Evolutionary conservation across 805 yeast species (phyloP).

Genomic region (Torulaspora quercuum): DNA sequence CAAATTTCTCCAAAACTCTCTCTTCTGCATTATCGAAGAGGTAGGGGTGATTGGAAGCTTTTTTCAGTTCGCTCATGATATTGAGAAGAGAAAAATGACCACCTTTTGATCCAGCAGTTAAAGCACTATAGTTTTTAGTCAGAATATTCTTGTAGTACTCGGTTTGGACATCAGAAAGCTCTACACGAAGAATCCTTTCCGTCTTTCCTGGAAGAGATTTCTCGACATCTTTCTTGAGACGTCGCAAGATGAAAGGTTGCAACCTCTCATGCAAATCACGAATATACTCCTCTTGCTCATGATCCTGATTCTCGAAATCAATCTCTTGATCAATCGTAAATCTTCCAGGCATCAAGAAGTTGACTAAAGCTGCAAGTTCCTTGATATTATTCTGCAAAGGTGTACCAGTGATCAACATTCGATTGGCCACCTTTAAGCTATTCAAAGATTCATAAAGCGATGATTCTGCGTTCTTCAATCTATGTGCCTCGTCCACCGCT

Average conservation of each 20-base stretch:
- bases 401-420: conserved; percentile 93
- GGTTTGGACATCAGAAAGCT: conserved; percentile 90
- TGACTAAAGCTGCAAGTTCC: conserved; percentile 91
- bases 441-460: conserved; percentile 85
- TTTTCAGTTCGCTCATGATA: conserved; percentile 92
- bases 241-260: conserved; percentile 87
- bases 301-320: conserved; percentile 87
- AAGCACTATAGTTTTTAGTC: conserved; percentile 86
- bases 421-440: conserved; percentile 77
- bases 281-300: conserved; percentile 83
- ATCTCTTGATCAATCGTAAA: conserved; percentile 89
- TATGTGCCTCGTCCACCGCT: conserved; percentile 98
- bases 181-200: conserved; percentile 92
- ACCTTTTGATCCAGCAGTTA: conserved; percentile 77
- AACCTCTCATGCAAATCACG: conserved; percentile 77
- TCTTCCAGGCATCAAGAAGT: conserved; percentile 94
- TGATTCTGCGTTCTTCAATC: conserved; percentile 90
- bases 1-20: conserved; percentile 64
- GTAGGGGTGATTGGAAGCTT: conserved; percentile 97
- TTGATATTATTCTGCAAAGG: conserved; percentile 94
- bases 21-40: conserved; percentile 91
- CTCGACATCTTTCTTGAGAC: conserved; percentile 96
- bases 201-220: conserved; percentile 94
- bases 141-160: conserved; percentile 91
- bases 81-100: conserved; percentile 80